phyloP scores from a whole-genome alignment of 1,284 basidiomycete genomes.

The Fistulina hepatica region DNA sequence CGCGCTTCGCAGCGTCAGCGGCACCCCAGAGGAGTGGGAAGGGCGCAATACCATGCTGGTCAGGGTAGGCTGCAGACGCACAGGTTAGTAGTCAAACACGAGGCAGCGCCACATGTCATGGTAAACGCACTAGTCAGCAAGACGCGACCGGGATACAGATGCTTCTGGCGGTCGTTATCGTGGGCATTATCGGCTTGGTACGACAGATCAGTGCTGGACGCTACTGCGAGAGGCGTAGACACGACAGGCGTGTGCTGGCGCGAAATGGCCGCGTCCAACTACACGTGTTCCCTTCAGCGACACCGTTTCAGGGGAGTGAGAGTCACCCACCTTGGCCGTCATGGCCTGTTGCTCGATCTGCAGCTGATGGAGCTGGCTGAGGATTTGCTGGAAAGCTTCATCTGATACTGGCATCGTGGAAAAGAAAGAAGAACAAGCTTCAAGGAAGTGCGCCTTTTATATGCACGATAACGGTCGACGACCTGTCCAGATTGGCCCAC shows the following conservation, averaged over 20 bases:
- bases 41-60: slow-evolving; percentile 49
- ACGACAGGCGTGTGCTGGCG: too few species aligned
- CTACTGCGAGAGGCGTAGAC: not conserved
- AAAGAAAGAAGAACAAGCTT: slow-evolving; percentile 3
- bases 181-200: slow-evolving; percentile 14
- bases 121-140: slow-evolving; percentile 63
- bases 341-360: slow-evolving; percentile 64
- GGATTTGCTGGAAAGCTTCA: slow-evolving; percentile 59
- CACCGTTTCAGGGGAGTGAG: not conserved
- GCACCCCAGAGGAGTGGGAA: slow-evolving; percentile 80
- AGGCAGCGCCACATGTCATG: not conserved
- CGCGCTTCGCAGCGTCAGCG: slow-evolving; percentile 51
- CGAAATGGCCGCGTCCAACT: too few species aligned
- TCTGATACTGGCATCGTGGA: slow-evolving; percentile 41
- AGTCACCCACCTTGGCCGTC: slow-evolving; percentile 51
- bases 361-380: slow-evolving; percentile 55
- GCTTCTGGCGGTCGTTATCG: slow-evolving; percentile 62
- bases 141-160: slow-evolving; percentile 68
- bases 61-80: slow-evolving; percentile 36
- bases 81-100: not conserved
- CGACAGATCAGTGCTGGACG: not conserved
- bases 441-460: slow-evolving; percentile 1
- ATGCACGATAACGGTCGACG: too few species aligned
- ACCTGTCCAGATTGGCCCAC: too few species aligned
- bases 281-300: slow-evolving; percentile 7